These are phyloP conservation scores for Cyamopsis tetragonoloba DNA, from an alignment of 306 rosid species.

Conservation along the genomic window DNA sequence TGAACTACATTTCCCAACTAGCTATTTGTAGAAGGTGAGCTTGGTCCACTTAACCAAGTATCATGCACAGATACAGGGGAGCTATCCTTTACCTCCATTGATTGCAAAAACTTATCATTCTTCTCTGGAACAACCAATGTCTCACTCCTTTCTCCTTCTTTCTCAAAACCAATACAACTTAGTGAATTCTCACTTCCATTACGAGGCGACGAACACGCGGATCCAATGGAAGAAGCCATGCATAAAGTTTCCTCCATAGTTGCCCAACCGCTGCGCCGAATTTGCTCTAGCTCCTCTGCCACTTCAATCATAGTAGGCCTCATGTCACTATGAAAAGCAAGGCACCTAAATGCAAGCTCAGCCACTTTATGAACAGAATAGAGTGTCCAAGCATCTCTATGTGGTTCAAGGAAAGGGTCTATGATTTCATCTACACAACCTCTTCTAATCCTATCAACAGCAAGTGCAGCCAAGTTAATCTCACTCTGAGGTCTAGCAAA, in stretches of 20 bases:
- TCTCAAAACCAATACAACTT: conserved; percentile 14
- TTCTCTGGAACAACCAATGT: conserved; percentile 40
- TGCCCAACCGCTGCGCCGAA: conserved; percentile 69
- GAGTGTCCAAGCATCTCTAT: conserved; percentile 97
- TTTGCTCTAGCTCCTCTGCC: conserved; percentile 77
- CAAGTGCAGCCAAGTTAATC: conserved; percentile 90
- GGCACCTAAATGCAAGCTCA: conserved; percentile 96
- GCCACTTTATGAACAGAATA: conserved; percentile 81
- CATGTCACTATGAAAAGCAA: conserved; percentile 83
- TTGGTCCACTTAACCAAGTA: conserved; percentile 80
- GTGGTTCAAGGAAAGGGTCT: conserved; percentile 77
- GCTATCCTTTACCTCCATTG: conserved; percentile 49
- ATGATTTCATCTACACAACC: conserved; percentile 74
- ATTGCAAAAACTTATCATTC: conserved; percentile 27
- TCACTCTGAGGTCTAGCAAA: conserved; percentile 69
- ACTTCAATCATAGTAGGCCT: conserved; percentile 96
- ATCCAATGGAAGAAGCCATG: conserved; percentile 55
- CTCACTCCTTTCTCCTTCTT: conserved; percentile 39
- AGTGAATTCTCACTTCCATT: conserved; percentile 44
- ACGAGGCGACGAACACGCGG: conserved; percentile 57
- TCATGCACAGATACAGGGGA: conserved; percentile 86
- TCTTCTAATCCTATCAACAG: conserved; percentile 79
- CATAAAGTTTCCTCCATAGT: conserved; percentile 66
- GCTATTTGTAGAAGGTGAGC: conserved; percentile 88
- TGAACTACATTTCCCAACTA: conserved; percentile 58